These are phyloP conservation scores for Mycena latifolia DNA, from an alignment of 768 basidiomycete species.

Conservation along the genomic window DNA sequence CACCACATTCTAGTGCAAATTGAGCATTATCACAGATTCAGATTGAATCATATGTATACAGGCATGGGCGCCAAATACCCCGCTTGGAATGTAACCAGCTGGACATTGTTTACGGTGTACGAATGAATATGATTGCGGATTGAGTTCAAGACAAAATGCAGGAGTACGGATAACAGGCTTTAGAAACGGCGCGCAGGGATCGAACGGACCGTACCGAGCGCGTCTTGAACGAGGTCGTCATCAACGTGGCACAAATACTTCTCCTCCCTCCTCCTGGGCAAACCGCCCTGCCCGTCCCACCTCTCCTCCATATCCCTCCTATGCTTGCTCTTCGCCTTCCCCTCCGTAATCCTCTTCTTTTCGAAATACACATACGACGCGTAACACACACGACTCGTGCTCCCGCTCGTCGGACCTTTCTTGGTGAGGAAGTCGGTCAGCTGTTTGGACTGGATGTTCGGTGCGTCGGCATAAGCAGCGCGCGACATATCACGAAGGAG, in stretches of 20 bases:
- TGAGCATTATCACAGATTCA: too few relatives aligned
- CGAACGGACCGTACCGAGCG: conserved; percentile 19
- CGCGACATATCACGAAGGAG: conserved; percentile 35
- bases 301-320: conserved; percentile 36
- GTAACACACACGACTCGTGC: conserved; percentile 34
- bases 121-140: too few relatives aligned
- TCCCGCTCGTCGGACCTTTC: conserved; percentile 32
- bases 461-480: conserved; percentile 32
- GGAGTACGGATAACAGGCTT: too few relatives aligned
- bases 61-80: too few relatives aligned
- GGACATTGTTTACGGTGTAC: too few relatives aligned
- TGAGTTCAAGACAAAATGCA: too few relatives aligned
- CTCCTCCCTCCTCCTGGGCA: conserved; percentile 28
- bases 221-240: conserved; percentile 17
- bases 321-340: conserved; percentile 32
- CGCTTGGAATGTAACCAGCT: too few relatives aligned
- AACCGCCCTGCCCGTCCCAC: conserved; percentile 35
- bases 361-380: conserved; percentile 36
- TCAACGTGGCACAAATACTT: conserved; percentile 9
- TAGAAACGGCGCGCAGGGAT: conserved; percentile 7
- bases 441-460: conserved; percentile 37
- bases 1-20: too few relatives aligned
- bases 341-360: conserved; percentile 32
- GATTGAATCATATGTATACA: too few relatives aligned
- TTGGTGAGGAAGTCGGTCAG: conserved; percentile 31